Evolutionary conservation across 208 protist genomes (phyloP).

Genomic region (Jaenimonas drosophilae): DNA sequence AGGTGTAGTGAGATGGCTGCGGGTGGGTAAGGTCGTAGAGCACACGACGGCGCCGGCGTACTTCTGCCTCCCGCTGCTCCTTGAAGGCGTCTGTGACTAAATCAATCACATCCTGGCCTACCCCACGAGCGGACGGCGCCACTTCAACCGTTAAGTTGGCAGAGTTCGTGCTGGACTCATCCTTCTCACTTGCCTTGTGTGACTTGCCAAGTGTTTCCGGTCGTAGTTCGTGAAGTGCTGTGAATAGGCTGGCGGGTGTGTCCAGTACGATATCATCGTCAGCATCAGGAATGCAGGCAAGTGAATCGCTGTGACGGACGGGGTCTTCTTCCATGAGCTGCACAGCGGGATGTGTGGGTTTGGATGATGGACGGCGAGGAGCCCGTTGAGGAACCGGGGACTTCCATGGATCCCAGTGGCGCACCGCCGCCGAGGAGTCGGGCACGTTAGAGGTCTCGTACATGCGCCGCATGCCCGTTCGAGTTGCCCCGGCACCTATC

Average conservation of each 20-base stretch:
- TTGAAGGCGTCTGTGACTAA: constrained; percentile 81
- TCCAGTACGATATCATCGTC: constrained; percentile 50
- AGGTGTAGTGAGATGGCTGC: constrained; percentile 74
- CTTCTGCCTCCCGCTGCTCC: constrained; percentile 42
- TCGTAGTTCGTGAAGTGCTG: constrained; percentile 1
- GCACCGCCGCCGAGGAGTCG: too few relatives aligned
- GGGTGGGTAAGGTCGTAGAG: constrained; percentile 84
- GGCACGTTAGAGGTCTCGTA: too few relatives aligned
- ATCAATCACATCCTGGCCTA: constrained; percentile 70
- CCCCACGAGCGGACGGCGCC: constrained; percentile 33
- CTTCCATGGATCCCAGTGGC: too few relatives aligned
- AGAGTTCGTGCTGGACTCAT: not conserved
- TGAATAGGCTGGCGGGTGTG: constrained; percentile 18
- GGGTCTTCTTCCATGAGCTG: not conserved
- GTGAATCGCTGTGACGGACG: not conserved
- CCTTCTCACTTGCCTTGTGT: not conserved
- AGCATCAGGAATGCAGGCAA: not conserved
- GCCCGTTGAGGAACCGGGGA: too few relatives aligned
- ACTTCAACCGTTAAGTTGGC: not conserved
- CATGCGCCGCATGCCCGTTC: too few relatives aligned
- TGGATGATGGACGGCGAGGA: too few relatives aligned
- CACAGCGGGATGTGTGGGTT: too few relatives aligned
- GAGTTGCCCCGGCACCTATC: too few relatives aligned
- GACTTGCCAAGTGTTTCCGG: constrained; percentile 1
- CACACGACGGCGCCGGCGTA: constrained; percentile 45